Base-by-base conservation (phyloP, 306 rosid genomes). In the Fragaria nilgerrensis region DNA sequence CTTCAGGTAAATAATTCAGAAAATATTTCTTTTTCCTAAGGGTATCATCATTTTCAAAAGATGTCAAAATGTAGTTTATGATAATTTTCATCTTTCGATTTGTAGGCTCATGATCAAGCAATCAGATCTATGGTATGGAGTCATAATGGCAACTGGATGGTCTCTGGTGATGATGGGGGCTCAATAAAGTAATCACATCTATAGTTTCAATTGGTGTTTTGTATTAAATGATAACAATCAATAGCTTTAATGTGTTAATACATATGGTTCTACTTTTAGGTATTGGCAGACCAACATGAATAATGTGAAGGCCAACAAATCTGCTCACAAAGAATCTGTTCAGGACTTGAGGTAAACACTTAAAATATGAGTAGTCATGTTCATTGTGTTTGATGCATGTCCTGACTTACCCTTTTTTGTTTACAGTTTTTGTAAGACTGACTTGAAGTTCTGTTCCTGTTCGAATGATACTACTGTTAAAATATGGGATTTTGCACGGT, bases 271-370 rank as follows among this genome's bases (percentile, higher is more conserved):
- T 37, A 81, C 66, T 55, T 81, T 69, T 49, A 95, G 99, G 88
- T 95, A 95, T 80, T 95, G 99, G 99, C 99, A 95, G 88, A 92
- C 91, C 87, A 95, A 95, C 89, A 95, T 95, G 99, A 95, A 95
- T 81, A 95, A 95, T 74, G 99, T 95, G 70, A 95, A 95, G 84
- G 99, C 96, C 58, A 92, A 92, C 86, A 95, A 90, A 89, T 82
- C 97, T 81, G 99, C 99, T 80, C 99, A 92, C 84, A 95, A 92
- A 86, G 99, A 95, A 89, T 95, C 99, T 64, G 97, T 95, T 75
- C 96, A 96, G 55, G 99, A 93, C 89, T 86, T 95, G 34, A 95
- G 99, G 99, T 95, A 75, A 44, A 12, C 45, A 34, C 32, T 62
- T 41, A 19, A 19, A 63, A 47, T 68, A 39, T 75, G 65, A 27